These are phyloP conservation scores for Pleoardoris graminearum DNA, from an alignment of 2,329 filamentous ascomycete genomes.

Conservation along the genomic window DNA sequence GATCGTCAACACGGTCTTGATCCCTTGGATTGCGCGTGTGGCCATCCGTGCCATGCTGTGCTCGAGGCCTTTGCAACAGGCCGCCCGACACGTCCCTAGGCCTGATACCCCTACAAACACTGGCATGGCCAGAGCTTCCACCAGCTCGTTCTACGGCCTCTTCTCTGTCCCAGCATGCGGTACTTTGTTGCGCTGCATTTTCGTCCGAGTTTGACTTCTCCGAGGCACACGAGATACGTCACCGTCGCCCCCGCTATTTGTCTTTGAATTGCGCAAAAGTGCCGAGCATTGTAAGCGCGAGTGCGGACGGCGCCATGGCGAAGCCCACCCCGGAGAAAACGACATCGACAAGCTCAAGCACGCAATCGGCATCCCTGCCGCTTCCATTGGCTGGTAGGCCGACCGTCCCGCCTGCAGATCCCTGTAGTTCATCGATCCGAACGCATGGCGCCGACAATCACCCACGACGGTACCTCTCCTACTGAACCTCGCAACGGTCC, in stretches of 20 bases:
- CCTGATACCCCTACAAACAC: too few species aligned
- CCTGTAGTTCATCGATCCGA: conserved; percentile 24
- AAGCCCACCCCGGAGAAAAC: conserved; percentile 20
- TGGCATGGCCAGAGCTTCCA: too few species aligned
- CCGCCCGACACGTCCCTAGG: too few species aligned
- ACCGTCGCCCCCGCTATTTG: not conserved
- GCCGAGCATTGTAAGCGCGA: too few species aligned
- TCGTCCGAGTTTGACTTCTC: not conserved
- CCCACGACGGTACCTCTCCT: conserved; percentile 14
- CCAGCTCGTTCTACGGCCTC: too few species aligned
- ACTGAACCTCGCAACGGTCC: conserved; percentile 6
- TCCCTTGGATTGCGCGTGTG: too few species aligned
- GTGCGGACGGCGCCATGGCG: not conserved
- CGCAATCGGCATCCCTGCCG: conserved; percentile 29
- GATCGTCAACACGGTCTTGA: too few species aligned
- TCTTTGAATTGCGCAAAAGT: not conserved
- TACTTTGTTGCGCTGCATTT: not conserved
- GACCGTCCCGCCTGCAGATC: conserved; percentile 28
- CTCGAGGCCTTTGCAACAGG: too few species aligned
- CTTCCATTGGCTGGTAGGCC: conserved; percentile 26
- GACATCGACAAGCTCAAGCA: conserved; percentile 41
- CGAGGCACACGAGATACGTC: too few species aligned
- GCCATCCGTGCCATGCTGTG: too few species aligned
- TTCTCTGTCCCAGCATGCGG: too few species aligned
- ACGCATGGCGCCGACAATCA: conserved; percentile 16